Evolutionary conservation across 1,139 yeast species (phyloP), one percentile per base, ranked within the genome.

Genomic region (Protomyces pachydermus): DNA sequence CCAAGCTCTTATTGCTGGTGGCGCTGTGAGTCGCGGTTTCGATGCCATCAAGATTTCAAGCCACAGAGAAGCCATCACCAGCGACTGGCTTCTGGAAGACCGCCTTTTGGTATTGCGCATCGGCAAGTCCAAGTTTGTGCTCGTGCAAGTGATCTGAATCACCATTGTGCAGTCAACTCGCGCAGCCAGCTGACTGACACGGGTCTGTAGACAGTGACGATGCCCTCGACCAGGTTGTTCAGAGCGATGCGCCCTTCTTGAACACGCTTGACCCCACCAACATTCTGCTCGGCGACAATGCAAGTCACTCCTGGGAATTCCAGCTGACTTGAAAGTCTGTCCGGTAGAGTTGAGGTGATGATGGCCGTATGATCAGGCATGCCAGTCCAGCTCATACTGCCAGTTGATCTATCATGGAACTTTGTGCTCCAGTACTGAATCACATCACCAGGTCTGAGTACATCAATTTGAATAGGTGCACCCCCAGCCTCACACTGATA

Each of bases 11-110:
- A 78, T 91, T 39, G 80, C 79, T 64, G 83, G 83, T 50, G 95
- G 96, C 1, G 90, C 95, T 2, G 81, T 93, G 0, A 83, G 88
- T 71, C 71, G 84, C 68, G 97, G 97, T 0, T 76, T 80, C 42
- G 81, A 82, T 42, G 77, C 89, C 67, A 76, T 78, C n/a, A 85
- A 86, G 68, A 76, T 82, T 6, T 74, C 71, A 23, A 84, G 82
- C 48, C 80, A 81, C 6, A 82, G 81, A 61, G 84, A 81, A 67
- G 76, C 82, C 1, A 74, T 82, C 58, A 77, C 83, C 48, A 80
- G 79, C 39, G 76, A 75, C 28, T 84, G 82, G 68, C 74, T 87
- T 67, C 77, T 87, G 25, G 93, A 85, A 50, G 84, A 77, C 9
- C 80, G 79, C 65, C 76, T 91, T 61, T 74, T 91, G 68, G 76